Base-by-base conservation (phyloP, 805 yeast genomes). In the Myxozyma udenii region DNA sequence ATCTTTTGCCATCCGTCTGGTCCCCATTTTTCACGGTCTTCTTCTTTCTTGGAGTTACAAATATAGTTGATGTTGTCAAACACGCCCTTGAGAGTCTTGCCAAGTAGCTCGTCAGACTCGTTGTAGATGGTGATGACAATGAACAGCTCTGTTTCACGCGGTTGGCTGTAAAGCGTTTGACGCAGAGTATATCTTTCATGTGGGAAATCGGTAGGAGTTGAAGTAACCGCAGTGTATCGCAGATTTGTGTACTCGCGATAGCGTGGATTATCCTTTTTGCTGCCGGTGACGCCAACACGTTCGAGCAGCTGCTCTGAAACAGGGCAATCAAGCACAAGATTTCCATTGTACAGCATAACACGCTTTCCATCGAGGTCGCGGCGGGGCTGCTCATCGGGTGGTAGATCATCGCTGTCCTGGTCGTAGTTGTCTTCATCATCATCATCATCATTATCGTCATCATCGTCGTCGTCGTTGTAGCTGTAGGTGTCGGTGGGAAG, bases 151-250 rank as follows among this genome's bases (percentile, higher is more conserved):
- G 96, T 91, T 57, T 77, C 76, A 60, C 98, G 78, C 1, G 93
- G 91, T 35, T 80, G 83, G 38, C 76, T 71, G 66, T 87, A 91
- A 6, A 42, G 22, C 21, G 22, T 22, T 64, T 89, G 98, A 61
- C 98, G 78, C 28, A 91, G 73, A n/a, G 84, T 82, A 71, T 87
- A 93, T 61, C 81, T 78, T 57, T 77, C 77, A 7, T 61, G 60
- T 18, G 68, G 71, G 64, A 86, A 87, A 49, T 83, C 80, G 9
- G 79, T 74, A 0, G 98, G 98, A 57, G 91, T 95, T 67, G 95
- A 85, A 0, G 98, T 91, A 19, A 87, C 89, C 0, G 96, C 97
- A 51, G 93, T 87, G 69, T 90, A 91, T 67, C 98, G 78, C 91
- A 91, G 84, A 62, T 84, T 87, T 30, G 81, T 76, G 75, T 84